Conservation (phyloP, 2,329 filamentous ascomycete species). For the Arthroderma sp. region DNA sequence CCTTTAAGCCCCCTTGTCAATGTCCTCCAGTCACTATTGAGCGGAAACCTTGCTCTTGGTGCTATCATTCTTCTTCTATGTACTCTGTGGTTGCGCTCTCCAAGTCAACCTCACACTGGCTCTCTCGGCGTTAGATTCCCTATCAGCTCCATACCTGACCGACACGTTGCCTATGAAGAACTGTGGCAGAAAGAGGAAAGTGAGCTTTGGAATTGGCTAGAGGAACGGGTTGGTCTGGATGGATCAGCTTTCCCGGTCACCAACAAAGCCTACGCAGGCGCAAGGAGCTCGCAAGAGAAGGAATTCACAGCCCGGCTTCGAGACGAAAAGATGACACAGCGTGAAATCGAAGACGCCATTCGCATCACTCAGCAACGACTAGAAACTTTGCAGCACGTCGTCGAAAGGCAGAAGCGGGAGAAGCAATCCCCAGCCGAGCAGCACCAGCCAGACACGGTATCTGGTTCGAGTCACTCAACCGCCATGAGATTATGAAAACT, state of each 20-base stretch:
- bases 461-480: too few species aligned
- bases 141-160: conserved; percentile 42
- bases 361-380: conserved; percentile 76
- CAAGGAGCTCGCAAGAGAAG: conserved; percentile 21
- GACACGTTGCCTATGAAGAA: conserved; percentile 76
- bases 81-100: conserved; percentile 54
- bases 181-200: conserved; percentile 82
- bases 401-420: conserved; percentile 42
- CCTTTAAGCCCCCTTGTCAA: conserved; percentile 57
- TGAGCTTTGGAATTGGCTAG: conserved; percentile 85
- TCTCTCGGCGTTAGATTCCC: conserved; percentile 26
- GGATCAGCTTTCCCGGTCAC: conserved; percentile 28
- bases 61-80: conserved; percentile 61
- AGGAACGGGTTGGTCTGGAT: conserved; percentile 69
- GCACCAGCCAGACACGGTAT: too few species aligned
- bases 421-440: too few species aligned
- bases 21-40: conserved; percentile 57
- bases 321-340: conserved; percentile 56
- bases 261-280: conserved; percentile 12
- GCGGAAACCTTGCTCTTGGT: conserved; percentile 62
- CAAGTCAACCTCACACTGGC: conserved; percentile 22
- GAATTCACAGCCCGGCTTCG: conserved; percentile 45
- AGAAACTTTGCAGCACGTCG: conserved; percentile 58
- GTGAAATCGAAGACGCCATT: conserved; percentile 68
- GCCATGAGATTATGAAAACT: too few species aligned